phyloP scores from a whole-genome alignment of 257 asterid genomes.

The Scutellaria galericulata region DNA sequence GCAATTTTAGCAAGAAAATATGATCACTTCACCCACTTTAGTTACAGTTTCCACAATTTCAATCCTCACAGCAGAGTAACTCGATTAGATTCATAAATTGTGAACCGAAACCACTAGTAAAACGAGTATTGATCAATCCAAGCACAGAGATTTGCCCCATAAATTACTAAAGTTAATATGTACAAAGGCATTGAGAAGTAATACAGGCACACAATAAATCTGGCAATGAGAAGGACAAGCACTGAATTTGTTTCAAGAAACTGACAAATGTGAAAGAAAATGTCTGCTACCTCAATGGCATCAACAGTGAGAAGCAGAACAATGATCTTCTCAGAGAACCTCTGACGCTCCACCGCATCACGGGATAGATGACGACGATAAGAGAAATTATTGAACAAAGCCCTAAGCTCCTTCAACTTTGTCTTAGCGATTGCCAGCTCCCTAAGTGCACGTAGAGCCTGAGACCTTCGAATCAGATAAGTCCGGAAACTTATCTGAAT shows the following conservation, averaged over 20 bases:
- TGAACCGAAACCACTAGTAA: too few relatives aligned
- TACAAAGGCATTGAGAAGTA: not conserved
- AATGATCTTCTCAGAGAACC: not conserved
- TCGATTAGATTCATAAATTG: too few relatives aligned
- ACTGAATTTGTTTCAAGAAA: too few relatives aligned
- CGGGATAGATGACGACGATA: not conserved
- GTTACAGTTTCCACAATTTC: too few relatives aligned
- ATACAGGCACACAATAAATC: not conserved
- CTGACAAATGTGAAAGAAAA: too few relatives aligned
- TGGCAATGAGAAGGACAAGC: not conserved
- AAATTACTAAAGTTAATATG: not conserved
- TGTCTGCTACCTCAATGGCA: not conserved
- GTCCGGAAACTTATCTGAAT: slow-evolving; percentile 1
- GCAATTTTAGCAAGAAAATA: too few relatives aligned
- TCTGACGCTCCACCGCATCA: not conserved
- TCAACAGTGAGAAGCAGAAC: slow-evolving; percentile 4
- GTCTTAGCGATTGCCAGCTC: not conserved
- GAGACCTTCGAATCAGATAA: slow-evolving; percentile 3
- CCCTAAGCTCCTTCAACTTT: not conserved
- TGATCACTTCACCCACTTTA: too few relatives aligned
- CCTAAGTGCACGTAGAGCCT: not conserved
- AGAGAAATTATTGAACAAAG: not conserved
- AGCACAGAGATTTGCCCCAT: not conserved
- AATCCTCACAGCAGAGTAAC: too few relatives aligned
- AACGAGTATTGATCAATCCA: not conserved